Evolutionary conservation across 2,329 filamentous ascomycete species (phyloP).

Genomic region (Neopestalotiopsis rosae): DNA sequence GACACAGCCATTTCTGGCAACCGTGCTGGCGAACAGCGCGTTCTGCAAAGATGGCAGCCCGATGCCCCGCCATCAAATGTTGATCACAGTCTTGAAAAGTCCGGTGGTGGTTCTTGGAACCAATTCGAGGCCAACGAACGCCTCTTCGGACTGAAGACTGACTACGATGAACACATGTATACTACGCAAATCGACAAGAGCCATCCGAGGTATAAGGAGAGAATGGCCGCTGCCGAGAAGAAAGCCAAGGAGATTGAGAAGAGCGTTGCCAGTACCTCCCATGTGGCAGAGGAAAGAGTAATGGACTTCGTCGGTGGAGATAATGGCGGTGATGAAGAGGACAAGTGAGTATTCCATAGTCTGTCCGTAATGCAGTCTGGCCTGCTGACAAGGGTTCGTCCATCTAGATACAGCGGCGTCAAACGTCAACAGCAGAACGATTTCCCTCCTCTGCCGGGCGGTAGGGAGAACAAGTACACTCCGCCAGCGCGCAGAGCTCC

Average conservation of each 20-base stretch:
- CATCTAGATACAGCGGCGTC: slow-evolving; percentile 84
- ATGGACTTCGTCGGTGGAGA: slow-evolving; percentile 68
- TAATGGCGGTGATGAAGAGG: slow-evolving; percentile 84
- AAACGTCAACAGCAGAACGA: slow-evolving; percentile 74
- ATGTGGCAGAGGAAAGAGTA: slow-evolving; percentile 89
- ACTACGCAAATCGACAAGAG: slow-evolving; percentile 88
- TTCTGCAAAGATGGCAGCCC: slow-evolving; percentile 82
- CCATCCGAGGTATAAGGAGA: slow-evolving; percentile 81
- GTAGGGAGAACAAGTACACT: slow-evolving; percentile 76
- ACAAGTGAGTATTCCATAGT: slow-evolving; percentile 67
- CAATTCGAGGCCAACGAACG: slow-evolving; percentile 92
- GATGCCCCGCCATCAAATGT: slow-evolving; percentile 61
- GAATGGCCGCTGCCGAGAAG: slow-evolving; percentile 77
- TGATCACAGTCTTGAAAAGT: slow-evolving; percentile 74
- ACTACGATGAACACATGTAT: slow-evolving; percentile 94
- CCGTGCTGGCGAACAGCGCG: slow-evolving; percentile 71
- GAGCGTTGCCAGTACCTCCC: slow-evolving; percentile 74
- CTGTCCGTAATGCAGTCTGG: slow-evolving; percentile 17
- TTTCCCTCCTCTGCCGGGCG: slow-evolving; percentile 61
- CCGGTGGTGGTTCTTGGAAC: slow-evolving; percentile 72
- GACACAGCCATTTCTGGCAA: slow-evolving; percentile 86
- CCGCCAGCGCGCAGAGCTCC: slow-evolving; percentile 87
- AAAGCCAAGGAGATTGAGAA: slow-evolving; percentile 91
- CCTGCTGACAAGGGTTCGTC: slow-evolving; percentile 18
- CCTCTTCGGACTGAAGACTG: slow-evolving; percentile 85